Percentiles rank a stretch among this genome's conserved stretches.
phyloP scores from a whole-genome alignment of 345 rosid genomes.

The Rhizophora mangle region DNA sequence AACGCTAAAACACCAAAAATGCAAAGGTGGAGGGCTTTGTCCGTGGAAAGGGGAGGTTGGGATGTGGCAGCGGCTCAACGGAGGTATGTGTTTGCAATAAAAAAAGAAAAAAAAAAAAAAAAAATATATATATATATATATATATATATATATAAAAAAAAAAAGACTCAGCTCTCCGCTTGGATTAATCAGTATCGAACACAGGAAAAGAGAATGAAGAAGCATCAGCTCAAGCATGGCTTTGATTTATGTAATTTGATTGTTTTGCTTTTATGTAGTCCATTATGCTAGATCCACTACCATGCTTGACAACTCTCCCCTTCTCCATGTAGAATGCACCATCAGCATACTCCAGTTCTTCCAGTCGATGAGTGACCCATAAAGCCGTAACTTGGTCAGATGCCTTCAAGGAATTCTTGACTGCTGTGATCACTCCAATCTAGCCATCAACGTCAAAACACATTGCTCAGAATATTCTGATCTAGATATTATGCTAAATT shows the following conservation, averaged over 20 bases:
- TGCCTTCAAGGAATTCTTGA: conserved; percentile 50
- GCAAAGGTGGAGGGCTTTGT: no score
- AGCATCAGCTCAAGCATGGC: conserved; percentile 33
- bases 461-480: conserved; percentile 5
- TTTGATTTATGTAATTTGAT: conserved; percentile 46
- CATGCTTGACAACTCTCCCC: conserved; percentile 64
- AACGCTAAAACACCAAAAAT: no score
- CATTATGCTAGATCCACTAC: conserved; percentile 55
- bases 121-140: no score
- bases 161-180: no score
- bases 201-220: background rate
- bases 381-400: conserved; percentile 72
- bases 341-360: conserved; percentile 84
- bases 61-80: no score
- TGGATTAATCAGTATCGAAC: no score
- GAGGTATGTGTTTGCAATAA: no score
- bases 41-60: no score
- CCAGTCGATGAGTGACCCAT: conserved; percentile 94
- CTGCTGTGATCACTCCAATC: conserved; percentile 89
- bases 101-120: no score
- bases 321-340: conserved; percentile 89
- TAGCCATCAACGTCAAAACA: conserved; percentile 21
- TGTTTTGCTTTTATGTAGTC: conserved; percentile 56
- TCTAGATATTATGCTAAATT: background rate
- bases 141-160: no score